A percentile compares a stretch with the other conserved stretches of the same genome.
Conservation (phyloP, 2,329 filamentous ascomycete species). For the Fusarium sp. region DNA sequence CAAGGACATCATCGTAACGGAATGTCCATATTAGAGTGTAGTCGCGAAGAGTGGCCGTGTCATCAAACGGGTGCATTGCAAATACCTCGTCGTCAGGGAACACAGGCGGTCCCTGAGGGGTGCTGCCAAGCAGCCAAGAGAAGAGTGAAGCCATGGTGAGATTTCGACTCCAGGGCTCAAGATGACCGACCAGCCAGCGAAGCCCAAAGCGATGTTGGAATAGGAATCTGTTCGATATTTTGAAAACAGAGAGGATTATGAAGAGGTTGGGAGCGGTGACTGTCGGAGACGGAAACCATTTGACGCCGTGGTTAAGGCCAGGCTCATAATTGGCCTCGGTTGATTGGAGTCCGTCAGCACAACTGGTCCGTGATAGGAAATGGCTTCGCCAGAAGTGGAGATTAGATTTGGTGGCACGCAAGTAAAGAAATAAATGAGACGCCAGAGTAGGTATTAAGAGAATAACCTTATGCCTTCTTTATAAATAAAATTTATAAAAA, state of each 20-base stretch:
- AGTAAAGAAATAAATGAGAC: no score
- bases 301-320: neutral
- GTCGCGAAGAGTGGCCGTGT: neutral
- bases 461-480: no score
- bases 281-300: neutral
- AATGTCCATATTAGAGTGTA: neutral
- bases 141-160: neutral
- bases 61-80: neutral
- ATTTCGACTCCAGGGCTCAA: neutral
- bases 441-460: no score
- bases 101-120: neutral
- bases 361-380: neutral
- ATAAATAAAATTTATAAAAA: no score
- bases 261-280: neutral
- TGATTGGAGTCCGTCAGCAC: neutral
- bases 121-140: neutral
- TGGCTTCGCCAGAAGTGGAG: neutral
- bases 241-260: neutral
- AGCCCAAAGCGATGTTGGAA: neutral
- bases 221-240: neutral
- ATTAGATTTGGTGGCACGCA: neutral
- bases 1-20: neutral
- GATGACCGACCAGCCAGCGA: neutral
- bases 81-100: neutral
- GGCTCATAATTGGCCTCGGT: neutral